Evolutionary conservation across 202 grass and related monocot genomes (phyloP), one percentile per base, ranked within the genome.

Genomic region (Saccharum hybrid): DNA sequence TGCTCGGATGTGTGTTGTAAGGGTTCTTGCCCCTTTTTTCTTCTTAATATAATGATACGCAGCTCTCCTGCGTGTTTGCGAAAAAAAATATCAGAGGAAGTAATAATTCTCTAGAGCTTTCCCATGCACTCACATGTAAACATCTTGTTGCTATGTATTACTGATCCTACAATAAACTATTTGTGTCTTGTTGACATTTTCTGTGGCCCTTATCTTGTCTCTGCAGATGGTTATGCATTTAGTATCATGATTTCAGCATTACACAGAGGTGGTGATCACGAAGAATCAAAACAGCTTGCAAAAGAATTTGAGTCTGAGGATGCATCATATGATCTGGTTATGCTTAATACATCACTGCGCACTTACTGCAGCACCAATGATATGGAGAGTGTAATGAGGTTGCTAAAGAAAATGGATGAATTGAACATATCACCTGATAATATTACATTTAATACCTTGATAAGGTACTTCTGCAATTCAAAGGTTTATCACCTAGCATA

Each of bases 191-290:
- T 82, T 88, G 22, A 72, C 33, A 39, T 77, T 84, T 33, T 82
- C 45, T 60, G 42, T 72, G 14, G 10, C 63, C 11, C 72, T 74
- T 68, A 66, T 33, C 88, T 79, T 42, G 33, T 87, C 90, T 88
- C 37, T 92, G 68, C 93, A 98, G 96, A 95, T 86, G 96, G 93
- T 31, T 98, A 95, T 96, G 86, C 96, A 71, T 93, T 93, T 79
- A 92, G 91, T 82, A 95, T 96, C 75, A 96, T 95, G 91, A 94
- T 98, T 85, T 96, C 91, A 68, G 91, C 91, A 84, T 90, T 98
- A 45, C 94, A 94, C 72, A 90, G 93, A 75, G 71, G 66, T 86
- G 88, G 90, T 71, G 84, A 87, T 86, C 74, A 79, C 6, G 39
- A 86, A 82, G 92, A 98, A 86, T 91, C 92, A 81, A 98, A 92